A percentile compares a stretch with the other conserved stretches of the same genome.
phyloP scores from a whole-genome alignment of 2,329 filamentous ascomycete genomes.

The Nemania sp. region DNA sequence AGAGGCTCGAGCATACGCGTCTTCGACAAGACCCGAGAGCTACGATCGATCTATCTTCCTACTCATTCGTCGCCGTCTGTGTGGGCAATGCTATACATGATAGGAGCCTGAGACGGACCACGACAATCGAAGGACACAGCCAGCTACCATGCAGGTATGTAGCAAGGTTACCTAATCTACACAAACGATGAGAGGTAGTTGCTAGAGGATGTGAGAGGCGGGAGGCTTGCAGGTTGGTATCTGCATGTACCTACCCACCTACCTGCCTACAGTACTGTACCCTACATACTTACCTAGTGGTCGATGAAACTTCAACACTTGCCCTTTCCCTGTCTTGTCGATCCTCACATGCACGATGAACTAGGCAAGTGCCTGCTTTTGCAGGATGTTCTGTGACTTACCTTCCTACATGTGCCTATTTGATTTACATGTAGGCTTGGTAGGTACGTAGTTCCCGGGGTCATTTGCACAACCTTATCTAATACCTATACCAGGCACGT shows the following conservation, averaged over 20 bases:
- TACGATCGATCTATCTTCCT: constrained; percentile 1
- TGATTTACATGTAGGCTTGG: no score
- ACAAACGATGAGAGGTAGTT: background rate
- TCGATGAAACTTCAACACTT: constrained; percentile 27
- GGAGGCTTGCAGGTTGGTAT: background rate
- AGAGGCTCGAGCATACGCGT: constrained; percentile 7
- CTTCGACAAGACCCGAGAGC: constrained; percentile 1
- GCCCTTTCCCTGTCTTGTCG: constrained; percentile 23
- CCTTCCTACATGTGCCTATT: no score
- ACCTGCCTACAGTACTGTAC: background rate
- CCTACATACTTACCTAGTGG: constrained; percentile 11
- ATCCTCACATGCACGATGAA: constrained; percentile 23
- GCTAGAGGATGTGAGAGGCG: background rate
- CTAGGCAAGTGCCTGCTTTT: background rate
- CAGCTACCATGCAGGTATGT: no score
- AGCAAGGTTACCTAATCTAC: background rate
- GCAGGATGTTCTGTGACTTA: background rate
- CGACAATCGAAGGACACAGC: constrained; percentile 1
- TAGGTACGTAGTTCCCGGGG: no score
- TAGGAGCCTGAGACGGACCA: constrained; percentile 1
- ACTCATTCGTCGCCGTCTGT: background rate
- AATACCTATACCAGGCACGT: no score
- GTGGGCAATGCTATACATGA: constrained; percentile 2
- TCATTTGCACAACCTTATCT: no score
- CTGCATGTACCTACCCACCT: constrained; percentile 13